These are phyloP conservation scores for Omphalotus olearius DNA, from an alignment of 1,284 basidiomycete genomes.

Conservation along the genomic window DNA sequence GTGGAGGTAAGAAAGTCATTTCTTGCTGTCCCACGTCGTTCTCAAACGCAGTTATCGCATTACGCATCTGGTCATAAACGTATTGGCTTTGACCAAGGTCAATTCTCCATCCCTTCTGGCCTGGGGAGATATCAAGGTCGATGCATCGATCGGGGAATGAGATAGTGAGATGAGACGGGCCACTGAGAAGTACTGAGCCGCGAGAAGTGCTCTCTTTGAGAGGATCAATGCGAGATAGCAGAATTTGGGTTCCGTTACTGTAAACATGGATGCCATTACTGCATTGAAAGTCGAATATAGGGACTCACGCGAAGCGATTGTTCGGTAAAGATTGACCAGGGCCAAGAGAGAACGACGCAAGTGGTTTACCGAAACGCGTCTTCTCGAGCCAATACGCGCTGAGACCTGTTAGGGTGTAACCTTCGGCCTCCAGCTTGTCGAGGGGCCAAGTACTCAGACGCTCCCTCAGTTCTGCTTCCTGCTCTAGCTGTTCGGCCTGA, in stretches of 20 bases:
- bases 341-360: conserved; percentile 57
- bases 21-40: conserved; percentile 35
- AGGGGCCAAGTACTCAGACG: conserved; percentile 66
- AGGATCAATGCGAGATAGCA: conserved; percentile 62
- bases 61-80: conserved; percentile 65
- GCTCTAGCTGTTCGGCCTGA: conserved; percentile 60
- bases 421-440: conserved; percentile 55
- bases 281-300: conserved; percentile 3
- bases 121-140: conserved; percentile 29
- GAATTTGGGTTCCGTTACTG: conserved; percentile 63
- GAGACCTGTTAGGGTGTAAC: conserved; percentile 64
- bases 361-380: conserved; percentile 55
- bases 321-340: conserved; percentile 55
- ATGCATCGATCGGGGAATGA: conserved; percentile 49
- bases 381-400: conserved; percentile 61
- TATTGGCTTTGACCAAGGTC: conserved; percentile 71
- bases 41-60: conserved; percentile 59
- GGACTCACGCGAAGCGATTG: conserved; percentile 57
- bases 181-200: conserved; percentile 53
- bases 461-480: conserved; percentile 51
- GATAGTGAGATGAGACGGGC: conserved; percentile 49
- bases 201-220: conserved; percentile 44
- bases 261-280: conserved; percentile 8
- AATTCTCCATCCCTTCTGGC: conserved; percentile 59
- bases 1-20: conserved; percentile 8